Conservation (phyloP, 345 rosid genomes). For the Gossypium sturtianum region DNA sequence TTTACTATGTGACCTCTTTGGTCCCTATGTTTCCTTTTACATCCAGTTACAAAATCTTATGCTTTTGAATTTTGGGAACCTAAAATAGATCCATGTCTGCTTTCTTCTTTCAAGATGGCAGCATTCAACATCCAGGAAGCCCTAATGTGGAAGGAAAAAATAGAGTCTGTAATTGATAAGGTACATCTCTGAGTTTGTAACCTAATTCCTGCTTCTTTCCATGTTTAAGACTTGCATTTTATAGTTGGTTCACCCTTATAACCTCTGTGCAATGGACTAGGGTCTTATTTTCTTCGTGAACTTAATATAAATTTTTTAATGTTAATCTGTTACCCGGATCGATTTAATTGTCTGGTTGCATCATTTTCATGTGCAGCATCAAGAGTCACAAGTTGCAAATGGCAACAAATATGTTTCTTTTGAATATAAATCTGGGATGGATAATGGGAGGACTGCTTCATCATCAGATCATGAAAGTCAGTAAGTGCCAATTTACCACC, state of each 20-base stretch:
- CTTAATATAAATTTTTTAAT: neutral
- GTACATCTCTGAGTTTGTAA: slow-evolving; percentile 28
- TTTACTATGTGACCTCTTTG: neutral
- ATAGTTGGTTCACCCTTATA: neutral
- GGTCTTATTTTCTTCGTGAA: neutral
- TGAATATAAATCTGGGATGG: slow-evolving; percentile 96
- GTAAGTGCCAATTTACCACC: slow-evolving; percentile 53
- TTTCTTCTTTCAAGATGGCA: slow-evolving; percentile 59
- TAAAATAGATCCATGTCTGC: slow-evolving; percentile 16
- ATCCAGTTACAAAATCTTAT: slow-evolving; percentile 5
- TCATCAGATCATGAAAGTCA: slow-evolving; percentile 97
- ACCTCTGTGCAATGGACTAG: neutral
- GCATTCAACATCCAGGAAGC: slow-evolving; percentile 99
- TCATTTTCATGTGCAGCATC: slow-evolving; percentile 62
- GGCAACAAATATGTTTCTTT: slow-evolving; percentile 87
- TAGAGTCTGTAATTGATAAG: slow-evolving; percentile 92
- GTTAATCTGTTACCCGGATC: neutral
- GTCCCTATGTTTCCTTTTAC: neutral
- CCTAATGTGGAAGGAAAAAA: slow-evolving; percentile 84
- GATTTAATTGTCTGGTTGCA: slow-evolving; percentile 9
- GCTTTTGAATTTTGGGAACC: slow-evolving; percentile 3
- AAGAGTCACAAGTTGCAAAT: slow-evolving; percentile 71
- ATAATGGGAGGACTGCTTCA: slow-evolving; percentile 81
- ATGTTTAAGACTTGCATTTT: slow-evolving; percentile 3
- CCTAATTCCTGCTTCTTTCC: slow-evolving; percentile 3